Percentiles rank a stretch among this genome's conserved stretches.
phyloP scores from a whole-genome alignment of 768 basidiomycete species.

The Cystoderma amianthinum region DNA sequence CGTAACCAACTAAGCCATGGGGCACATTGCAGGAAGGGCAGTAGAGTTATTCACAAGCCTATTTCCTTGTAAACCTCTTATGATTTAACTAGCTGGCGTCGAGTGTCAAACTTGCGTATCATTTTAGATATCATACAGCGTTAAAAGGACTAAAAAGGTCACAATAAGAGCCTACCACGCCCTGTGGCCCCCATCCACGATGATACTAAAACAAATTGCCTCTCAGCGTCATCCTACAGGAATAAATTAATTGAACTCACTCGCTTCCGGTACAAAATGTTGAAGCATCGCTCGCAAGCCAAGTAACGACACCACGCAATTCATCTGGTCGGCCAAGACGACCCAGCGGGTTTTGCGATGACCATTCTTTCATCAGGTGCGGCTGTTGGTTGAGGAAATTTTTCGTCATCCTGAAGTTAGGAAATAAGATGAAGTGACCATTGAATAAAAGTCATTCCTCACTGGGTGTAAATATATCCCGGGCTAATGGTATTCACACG shows the following conservation, averaged over 20 bases:
- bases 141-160: no score
- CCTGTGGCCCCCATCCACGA: conserved; percentile 3
- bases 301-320: conserved; percentile 56
- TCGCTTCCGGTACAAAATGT: conserved; percentile 73
- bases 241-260: conserved; percentile 15
- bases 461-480: conserved; percentile 58
- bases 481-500: conserved; percentile 70
- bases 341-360: conserved; percentile 53
- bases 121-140: no score
- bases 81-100: neutral
- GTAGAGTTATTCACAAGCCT: neutral
- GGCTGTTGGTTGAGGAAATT: conserved; percentile 50
- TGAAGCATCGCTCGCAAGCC: conserved; percentile 65
- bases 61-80: neutral
- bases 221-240: neutral
- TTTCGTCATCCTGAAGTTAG: conserved; percentile 60
- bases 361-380: conserved; percentile 48
- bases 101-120: neutral
- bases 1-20: conserved; percentile 17
- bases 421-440: neutral
- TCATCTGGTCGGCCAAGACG: conserved; percentile 65
- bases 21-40: conserved; percentile 5
- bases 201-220: neutral
- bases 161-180: conserved; percentile 12
- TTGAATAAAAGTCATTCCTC: conserved; percentile 1